phyloP scores from a whole-genome alignment of 129 eudicot species.

The Logfia minima region DNA sequence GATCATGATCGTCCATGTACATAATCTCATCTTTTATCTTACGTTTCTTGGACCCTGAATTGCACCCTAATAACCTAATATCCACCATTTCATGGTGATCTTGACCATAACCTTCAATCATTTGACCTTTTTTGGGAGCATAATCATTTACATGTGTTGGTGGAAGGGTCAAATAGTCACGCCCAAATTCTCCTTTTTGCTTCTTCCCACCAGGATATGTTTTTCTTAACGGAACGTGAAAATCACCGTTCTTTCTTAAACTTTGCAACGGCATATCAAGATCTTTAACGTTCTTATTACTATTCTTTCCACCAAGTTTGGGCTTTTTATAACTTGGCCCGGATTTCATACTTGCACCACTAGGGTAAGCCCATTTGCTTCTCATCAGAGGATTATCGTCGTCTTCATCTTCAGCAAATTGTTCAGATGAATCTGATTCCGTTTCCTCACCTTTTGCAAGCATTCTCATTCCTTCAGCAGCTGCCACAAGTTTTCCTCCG shows the following conservation, averaged over 20 bases:
- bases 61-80: conserved; percentile 52
- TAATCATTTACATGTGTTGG: conserved; percentile 41
- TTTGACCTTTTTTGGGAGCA: conserved; percentile 50
- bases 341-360: conserved; percentile 42
- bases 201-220: conserved; percentile 43
- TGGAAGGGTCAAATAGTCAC: conserved; percentile 44
- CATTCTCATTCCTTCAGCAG: conserved; percentile 47
- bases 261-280: conserved; percentile 47
- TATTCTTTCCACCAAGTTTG: conserved; percentile 45
- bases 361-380: conserved; percentile 86
- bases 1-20: conserved; percentile 45
- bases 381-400: conserved; percentile 87
- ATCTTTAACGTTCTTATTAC: conserved; percentile 29
- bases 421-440: conserved; percentile 88
- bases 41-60: conserved; percentile 51
- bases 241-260: conserved; percentile 40
- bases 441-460: conserved; percentile 71
- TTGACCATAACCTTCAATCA: conserved; percentile 38
- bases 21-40: conserved; percentile 50
- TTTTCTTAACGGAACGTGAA: conserved; percentile 37
- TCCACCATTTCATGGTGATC: conserved; percentile 47
- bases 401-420: conserved; percentile 52
- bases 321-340: conserved; percentile 42
- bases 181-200: conserved; percentile 51
- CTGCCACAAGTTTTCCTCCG: conserved; percentile 45